phyloP scores from a whole-genome alignment of 169 alveolate genomes.

The Ichthyophthirius multifiliis region DNA sequence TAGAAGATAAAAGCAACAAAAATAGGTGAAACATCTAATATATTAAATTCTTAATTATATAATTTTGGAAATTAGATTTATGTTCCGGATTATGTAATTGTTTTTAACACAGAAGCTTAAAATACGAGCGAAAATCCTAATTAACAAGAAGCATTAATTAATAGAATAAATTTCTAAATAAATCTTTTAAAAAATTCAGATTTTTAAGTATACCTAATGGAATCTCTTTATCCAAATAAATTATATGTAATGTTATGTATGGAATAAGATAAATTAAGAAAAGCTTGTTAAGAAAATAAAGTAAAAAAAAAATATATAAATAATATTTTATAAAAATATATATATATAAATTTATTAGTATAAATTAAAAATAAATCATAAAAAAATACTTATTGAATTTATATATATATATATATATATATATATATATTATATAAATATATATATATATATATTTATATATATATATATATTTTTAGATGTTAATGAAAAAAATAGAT shows the following conservation, averaged over 20 bases:
- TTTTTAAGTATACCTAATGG: neutral
- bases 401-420: neutral
- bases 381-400: neutral
- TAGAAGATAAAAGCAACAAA: neutral
- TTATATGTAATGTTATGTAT: neutral
- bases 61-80: neutral
- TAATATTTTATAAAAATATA: neutral
- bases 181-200: neutral
- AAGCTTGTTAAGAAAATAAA: constrained; percentile 12
- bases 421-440: neutral
- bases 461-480: too few species aligned
- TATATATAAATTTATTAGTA: too few species aligned
- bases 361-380: too few species aligned
- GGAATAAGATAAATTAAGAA: neutral
- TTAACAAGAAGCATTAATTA: too few species aligned
- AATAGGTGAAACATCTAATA: neutral
- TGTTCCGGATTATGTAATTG: neutral
- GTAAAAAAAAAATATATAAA: neutral
- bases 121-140: neutral
- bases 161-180: constrained; percentile 5
- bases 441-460: neutral
- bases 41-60: too few species aligned
- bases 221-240: neutral
- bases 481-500: constrained; percentile 27
- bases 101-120: neutral